A percentile compares a stretch with the other conserved stretches of the same genome.
Evolutionary conservation across 371 early-diverging fungal species (phyloP).

Genomic region (Encephalitozoon intestinalis): DNA sequence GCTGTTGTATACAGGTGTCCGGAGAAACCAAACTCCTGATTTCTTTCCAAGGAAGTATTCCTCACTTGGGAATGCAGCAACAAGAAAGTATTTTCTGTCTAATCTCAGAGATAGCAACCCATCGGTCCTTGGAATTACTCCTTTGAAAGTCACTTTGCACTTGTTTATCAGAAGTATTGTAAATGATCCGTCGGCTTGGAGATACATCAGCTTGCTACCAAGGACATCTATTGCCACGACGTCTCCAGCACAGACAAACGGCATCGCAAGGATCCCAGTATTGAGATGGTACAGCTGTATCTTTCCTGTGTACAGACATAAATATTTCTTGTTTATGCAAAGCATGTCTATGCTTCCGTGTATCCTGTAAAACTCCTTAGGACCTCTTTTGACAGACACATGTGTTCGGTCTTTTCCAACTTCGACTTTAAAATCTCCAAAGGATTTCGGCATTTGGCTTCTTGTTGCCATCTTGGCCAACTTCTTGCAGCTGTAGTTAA

Average conservation of each 20-base stretch:
- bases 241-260: conserved; percentile 37
- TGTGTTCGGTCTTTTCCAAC: conserved; percentile 18
- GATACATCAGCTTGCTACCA: conserved; percentile 27
- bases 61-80: conserved; percentile 40
- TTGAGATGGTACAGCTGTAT: conserved; percentile 45
- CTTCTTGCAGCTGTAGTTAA: conserved; percentile 20
- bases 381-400: conserved; percentile 27
- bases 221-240: conserved; percentile 44
- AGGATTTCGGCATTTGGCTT: not conserved
- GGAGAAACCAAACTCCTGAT: conserved; percentile 26
- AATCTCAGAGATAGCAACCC: conserved; percentile 15
- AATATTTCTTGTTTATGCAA: conserved; percentile 18
- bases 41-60: conserved; percentile 23
- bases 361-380: conserved; percentile 36
- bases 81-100: conserved; percentile 46
- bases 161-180: conserved; percentile 38
- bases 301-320: conserved; percentile 25
- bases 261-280: conserved; percentile 48
- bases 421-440: conserved; percentile 34
- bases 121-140: not conserved
- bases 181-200: conserved; percentile 32
- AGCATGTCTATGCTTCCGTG: conserved; percentile 35
- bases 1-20: conserved; percentile 18
- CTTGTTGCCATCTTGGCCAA: not conserved
- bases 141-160: not conserved